phyloP scores from a whole-genome alignment of 2,329 filamentous ascomycete genomes.

The Waltergamsia citrina region DNA sequence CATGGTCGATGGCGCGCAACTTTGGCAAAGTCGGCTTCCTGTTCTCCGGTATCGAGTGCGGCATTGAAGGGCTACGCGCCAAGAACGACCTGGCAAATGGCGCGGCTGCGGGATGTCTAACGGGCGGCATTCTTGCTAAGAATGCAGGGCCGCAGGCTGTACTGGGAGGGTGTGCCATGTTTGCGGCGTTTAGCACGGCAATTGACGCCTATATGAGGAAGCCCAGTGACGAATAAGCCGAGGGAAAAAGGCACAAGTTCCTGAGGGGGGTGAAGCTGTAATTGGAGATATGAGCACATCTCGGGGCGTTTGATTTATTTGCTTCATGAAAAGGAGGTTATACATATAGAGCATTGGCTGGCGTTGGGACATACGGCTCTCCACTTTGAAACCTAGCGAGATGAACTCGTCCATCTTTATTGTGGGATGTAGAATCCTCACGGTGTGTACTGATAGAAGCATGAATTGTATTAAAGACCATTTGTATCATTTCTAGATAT shows the following conservation, averaged over 20 bases:
- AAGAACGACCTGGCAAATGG: conserved; percentile 93
- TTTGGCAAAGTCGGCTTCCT: conserved; percentile 90
- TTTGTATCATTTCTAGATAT: too few relatives aligned
- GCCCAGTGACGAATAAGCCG: conserved; percentile 51
- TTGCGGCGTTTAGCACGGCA: conserved; percentile 84
- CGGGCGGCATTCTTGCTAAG: conserved; percentile 78
- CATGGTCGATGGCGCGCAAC: conserved; percentile 79
- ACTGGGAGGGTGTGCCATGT: conserved; percentile 79
- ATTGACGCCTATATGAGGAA: conserved; percentile 89
- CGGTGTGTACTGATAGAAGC: too few relatives aligned
- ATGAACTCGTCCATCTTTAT: too few relatives aligned
- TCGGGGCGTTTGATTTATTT: too few relatives aligned
- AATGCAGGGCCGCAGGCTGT: conserved; percentile 86
- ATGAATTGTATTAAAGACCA: too few relatives aligned
- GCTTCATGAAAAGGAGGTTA: too few relatives aligned
- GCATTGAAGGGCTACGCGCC: conserved; percentile 82
- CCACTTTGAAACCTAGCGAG: too few relatives aligned
- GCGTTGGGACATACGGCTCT: too few relatives aligned
- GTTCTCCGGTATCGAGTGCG: conserved; percentile 90
- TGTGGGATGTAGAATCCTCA: too few relatives aligned
- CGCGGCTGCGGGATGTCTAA: conserved; percentile 79
- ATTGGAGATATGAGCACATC: neutral
- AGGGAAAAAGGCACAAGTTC: conserved; percentile 1
- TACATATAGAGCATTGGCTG: too few relatives aligned
- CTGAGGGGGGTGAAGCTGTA: conserved; percentile 4